These are phyloP conservation scores for Daldinia sp. DNA, from an alignment of 2,329 filamentous ascomycete genomes.

Conservation along the genomic window DNA sequence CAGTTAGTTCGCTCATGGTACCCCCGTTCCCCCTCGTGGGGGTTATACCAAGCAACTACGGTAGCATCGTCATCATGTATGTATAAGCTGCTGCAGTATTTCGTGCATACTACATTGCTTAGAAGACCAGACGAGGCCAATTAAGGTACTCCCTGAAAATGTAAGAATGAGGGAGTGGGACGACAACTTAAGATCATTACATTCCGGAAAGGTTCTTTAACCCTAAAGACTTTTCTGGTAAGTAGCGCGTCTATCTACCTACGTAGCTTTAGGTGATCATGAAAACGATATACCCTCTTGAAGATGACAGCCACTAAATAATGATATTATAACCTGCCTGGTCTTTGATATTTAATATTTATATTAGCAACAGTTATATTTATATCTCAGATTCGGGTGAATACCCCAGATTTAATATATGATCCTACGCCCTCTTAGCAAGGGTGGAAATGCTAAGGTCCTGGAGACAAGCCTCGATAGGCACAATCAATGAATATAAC, in stretches of 20 bases:
- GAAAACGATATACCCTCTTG: neutral
- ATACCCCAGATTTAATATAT: no score
- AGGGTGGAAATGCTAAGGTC: neutral
- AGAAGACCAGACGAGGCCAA: neutral
- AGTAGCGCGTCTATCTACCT: no score
- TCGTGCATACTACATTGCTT: conserved; percentile 2
- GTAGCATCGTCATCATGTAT: conserved; percentile 1
- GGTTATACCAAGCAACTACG: neutral
- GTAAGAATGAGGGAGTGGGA: neutral
- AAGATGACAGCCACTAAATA: neutral
- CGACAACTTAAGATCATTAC: neutral
- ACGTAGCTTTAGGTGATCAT: neutral
- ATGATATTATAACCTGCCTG: no score
- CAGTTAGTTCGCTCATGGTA: neutral
- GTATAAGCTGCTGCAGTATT: conserved; percentile 1
- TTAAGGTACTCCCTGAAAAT: neutral
- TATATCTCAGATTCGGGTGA: no score
- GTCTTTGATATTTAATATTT: neutral
- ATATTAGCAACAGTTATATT: no score
- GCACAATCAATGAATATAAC: neutral
- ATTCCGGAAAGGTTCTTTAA: neutral
- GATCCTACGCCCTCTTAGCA: no score
- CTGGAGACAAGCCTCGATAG: neutral
- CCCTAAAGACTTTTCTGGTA: neutral
- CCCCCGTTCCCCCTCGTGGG: neutral